Evolutionary conservation across 176 grass and related monocot genomes (phyloP).

Genomic region (Avena eriantha): DNA sequence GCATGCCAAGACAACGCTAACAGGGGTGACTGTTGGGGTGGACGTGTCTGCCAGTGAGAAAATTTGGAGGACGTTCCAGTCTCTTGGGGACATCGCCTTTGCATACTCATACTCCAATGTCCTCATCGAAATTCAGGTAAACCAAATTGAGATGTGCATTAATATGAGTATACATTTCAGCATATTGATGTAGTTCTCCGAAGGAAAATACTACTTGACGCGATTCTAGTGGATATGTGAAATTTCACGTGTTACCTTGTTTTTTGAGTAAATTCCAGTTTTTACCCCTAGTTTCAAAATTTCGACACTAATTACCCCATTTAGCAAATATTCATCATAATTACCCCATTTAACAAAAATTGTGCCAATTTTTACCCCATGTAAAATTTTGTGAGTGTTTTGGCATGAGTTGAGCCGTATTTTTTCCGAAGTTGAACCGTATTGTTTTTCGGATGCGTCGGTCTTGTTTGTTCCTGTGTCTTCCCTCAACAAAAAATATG

Average conservation of each 20-base stretch:
- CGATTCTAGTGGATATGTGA: background rate
- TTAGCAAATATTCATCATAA: too few species aligned
- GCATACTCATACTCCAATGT: slow-evolving; percentile 98
- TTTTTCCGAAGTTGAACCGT: too few species aligned
- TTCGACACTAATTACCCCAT: too few species aligned
- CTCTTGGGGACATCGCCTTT: slow-evolving; percentile 91
- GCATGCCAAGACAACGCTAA: slow-evolving; percentile 66
- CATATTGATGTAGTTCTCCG: background rate
- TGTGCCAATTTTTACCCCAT: too few species aligned
- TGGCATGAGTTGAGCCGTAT: too few species aligned
- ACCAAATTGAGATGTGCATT: background rate
- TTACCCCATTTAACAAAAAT: too few species aligned
- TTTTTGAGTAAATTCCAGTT: too few species aligned
- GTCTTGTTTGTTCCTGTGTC: too few species aligned
- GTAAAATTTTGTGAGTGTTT: too few species aligned
- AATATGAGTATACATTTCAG: background rate
- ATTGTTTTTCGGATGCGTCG: too few species aligned
- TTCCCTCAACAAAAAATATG: too few species aligned
- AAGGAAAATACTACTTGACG: background rate
- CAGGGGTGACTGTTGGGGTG: slow-evolving; percentile 78
- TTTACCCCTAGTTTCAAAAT: too few species aligned
- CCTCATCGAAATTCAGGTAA: slow-evolving; percentile 95
- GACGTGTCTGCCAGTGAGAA: slow-evolving; percentile 76
- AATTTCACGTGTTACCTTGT: background rate
- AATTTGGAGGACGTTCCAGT: slow-evolving; percentile 92